Evolutionary conservation across 2,329 filamentous ascomycete species (phyloP), one percentile per base, ranked within the genome.

Genomic region (Ophiostoma perfectum): DNA sequence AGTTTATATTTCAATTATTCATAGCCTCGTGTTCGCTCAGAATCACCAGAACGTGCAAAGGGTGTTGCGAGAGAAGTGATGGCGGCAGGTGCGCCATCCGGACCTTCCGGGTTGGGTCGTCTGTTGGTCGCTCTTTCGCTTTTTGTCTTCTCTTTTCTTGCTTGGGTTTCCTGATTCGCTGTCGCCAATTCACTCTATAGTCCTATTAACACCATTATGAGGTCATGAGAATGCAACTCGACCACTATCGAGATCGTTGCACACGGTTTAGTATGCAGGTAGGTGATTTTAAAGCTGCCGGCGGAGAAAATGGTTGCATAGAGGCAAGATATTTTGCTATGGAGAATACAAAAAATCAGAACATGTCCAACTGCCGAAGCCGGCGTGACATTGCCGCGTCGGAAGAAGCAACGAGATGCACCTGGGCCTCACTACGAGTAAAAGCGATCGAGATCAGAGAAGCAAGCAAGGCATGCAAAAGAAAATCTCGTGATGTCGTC

Each of bases 371-470:
- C 6, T 63, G 38, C 58, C 39, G 58, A 12, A 38, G 5, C 55
- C 36, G 27, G 18, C 52, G 52, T 58, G 11, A 38, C 27, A 3
- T 36, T 58, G 52, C 52, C 27, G 52, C 52, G 14, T 60, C 55
- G 2, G 42, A 3, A 44, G 42, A 38, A 38, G 55, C 55, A 60
- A 27, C 14, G 5, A n/a, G 16, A 18, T 16, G 27, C 16, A 18
- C 27, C 52, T n/a, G 36, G 14, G 9, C 3, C 9, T 52, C 12
- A 27, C 27, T 14, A 60, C 4, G 38, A 11, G 4, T 11, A 8
- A 27, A 36, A 58, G 12, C 52, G 58, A 63, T 63, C 58, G 60
- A 63, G 60, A 42, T 63, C 55, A 60, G 27, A 18, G 27, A 38
- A 12, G 5, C 14, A 7, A 27, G 4, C 42, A 44, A 42, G 7